A percentile compares a stretch with the other conserved stretches of the same genome.
phyloP scores from a whole-genome alignment of 495 filamentous ascomycete species.

The Penicillium soppii region DNA sequence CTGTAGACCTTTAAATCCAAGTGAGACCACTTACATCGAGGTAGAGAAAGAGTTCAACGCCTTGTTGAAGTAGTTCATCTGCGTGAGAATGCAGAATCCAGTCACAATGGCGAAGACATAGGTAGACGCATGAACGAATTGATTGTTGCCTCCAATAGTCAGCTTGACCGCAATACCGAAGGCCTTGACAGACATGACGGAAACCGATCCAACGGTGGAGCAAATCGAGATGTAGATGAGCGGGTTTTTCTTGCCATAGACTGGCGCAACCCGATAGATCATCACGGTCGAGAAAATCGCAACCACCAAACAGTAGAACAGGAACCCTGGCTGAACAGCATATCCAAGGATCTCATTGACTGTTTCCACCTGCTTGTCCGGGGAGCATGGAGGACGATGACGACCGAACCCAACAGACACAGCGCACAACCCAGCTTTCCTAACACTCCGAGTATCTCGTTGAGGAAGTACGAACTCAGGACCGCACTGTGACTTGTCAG shows the following conservation, averaged over 20 bases:
- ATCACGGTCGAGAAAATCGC: conserved; percentile 82
- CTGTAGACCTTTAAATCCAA: neutral
- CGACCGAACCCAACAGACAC: conserved; percentile 92
- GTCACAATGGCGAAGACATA: conserved; percentile 97
- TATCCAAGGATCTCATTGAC: conserved; percentile 86
- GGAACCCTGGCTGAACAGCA: conserved; percentile 90
- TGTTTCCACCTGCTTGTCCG: conserved; percentile 82
- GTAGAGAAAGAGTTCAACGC: conserved; percentile 95
- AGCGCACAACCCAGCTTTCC: conserved; percentile 95
- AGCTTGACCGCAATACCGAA: conserved; percentile 96
- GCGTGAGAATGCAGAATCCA: conserved; percentile 87
- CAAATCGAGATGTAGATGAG: conserved; percentile 96
- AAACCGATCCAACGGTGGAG: conserved; percentile 92
- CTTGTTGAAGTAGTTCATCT: conserved; percentile 99
- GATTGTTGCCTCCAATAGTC: conserved; percentile 87
- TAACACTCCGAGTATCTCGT: conserved; percentile 81
- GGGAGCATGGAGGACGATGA: conserved; percentile 95
- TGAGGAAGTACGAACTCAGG: conserved; percentile 88
- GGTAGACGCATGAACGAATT: conserved; percentile 88
- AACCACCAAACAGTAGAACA: conserved; percentile 77
- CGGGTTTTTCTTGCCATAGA: conserved; percentile 90
- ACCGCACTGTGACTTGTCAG: conserved; percentile 65
- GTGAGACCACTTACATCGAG: conserved; percentile 68
- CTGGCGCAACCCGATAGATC: conserved; percentile 91
- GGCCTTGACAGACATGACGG: conserved; percentile 97